These are phyloP conservation scores for Tolypocladium sp. DNA, from an alignment of 2,329 filamentous ascomycete species.

Conservation along the genomic window DNA sequence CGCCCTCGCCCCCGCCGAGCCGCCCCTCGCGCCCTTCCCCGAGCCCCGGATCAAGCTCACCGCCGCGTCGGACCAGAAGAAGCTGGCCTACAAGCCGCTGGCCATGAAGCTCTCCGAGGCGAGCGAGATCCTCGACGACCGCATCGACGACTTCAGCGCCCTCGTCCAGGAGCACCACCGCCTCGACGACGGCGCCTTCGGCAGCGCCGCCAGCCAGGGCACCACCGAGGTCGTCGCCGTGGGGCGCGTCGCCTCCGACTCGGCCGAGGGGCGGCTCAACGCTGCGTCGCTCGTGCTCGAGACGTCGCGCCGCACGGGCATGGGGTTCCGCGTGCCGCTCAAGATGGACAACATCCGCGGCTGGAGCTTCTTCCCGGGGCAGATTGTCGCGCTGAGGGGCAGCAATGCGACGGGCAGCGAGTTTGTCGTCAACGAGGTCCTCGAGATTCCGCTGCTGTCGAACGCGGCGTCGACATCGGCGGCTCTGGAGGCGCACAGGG, in stretches of 20 bases:
- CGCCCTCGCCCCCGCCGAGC: constrained; percentile 57
- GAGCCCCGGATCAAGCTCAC: constrained; percentile 77
- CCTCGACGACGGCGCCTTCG: constrained; percentile 73
- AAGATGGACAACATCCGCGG: constrained; percentile 58
- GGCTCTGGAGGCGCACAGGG: constrained; percentile 58
- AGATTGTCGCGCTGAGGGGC: constrained; percentile 80
- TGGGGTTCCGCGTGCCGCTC: constrained; percentile 71
- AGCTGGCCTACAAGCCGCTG: constrained; percentile 84
- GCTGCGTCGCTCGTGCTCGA: constrained; percentile 79
- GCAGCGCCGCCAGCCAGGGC: constrained; percentile 76
- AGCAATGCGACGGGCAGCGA: constrained; percentile 79
- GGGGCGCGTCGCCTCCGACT: constrained; percentile 84
- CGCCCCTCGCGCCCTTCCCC: constrained; percentile 61
- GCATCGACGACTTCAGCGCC: constrained; percentile 82
- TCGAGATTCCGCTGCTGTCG: constrained; percentile 66
- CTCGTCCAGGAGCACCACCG: constrained; percentile 65
- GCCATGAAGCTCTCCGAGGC: constrained; percentile 91
- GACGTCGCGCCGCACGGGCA: constrained; percentile 74
- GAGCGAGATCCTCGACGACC: constrained; percentile 87
- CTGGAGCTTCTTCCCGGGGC: constrained; percentile 87
- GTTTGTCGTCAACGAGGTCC: constrained; percentile 70
- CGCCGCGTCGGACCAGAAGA: constrained; percentile 80
- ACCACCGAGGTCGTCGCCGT: constrained; percentile 84
- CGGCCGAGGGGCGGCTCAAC: constrained; percentile 78
- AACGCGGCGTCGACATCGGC: constrained; percentile 61